Percentiles rank a stretch among this genome's conserved stretches.
These are phyloP conservation scores for Tephrocybe sp. DNA, from an alignment of 768 basidiomycete species.

Conservation along the genomic window DNA sequence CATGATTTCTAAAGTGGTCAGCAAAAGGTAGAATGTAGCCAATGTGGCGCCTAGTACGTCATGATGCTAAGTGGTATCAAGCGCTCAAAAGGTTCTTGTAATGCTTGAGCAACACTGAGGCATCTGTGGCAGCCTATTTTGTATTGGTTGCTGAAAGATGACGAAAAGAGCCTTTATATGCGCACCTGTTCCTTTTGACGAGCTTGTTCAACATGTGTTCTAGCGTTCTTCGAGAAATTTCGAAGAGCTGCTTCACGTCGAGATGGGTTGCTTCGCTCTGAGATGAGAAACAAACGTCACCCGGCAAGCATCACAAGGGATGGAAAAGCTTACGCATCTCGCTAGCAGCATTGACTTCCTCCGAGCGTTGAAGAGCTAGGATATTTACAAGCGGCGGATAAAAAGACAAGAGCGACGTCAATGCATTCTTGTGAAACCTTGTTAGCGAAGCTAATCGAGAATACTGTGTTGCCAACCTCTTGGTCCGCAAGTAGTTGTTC, in stretches of 20 bases:
- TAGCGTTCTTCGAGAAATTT: slow-evolving; percentile 29
- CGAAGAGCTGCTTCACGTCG: slow-evolving; percentile 26
- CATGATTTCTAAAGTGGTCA: not conserved
- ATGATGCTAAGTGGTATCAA: slow-evolving; percentile 4
- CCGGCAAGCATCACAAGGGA: not conserved
- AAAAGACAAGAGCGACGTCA: slow-evolving; percentile 18
- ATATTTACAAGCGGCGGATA: slow-evolving; percentile 29
- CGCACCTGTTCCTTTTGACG: slow-evolving; percentile 34
- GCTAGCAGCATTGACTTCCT: slow-evolving; percentile 31
- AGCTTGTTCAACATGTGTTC: slow-evolving; percentile 30
- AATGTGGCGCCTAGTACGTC: too few species aligned
- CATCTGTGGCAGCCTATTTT: slow-evolving; percentile 30
- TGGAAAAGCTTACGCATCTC: slow-evolving; percentile 30
- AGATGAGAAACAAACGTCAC: not conserved
- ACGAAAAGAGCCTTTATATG: slow-evolving; percentile 1
- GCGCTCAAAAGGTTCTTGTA: slow-evolving; percentile 28
- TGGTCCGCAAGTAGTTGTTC: slow-evolving; percentile 19
- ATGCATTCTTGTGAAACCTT: slow-evolving; percentile 19
- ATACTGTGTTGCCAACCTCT: slow-evolving; percentile 19
- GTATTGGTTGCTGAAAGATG: not conserved
- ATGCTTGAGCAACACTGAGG: slow-evolving; percentile 30
- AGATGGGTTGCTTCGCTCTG: slow-evolving; percentile 26
- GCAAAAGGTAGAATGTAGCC: not conserved
- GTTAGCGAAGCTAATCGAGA: not conserved
- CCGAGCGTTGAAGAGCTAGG: slow-evolving; percentile 30